A percentile compares a stretch with the other conserved stretches of the same genome.
These are phyloP conservation scores for Lophium mytilinum DNA, from an alignment of 495 filamentous ascomycete genomes.

Conservation along the genomic window DNA sequence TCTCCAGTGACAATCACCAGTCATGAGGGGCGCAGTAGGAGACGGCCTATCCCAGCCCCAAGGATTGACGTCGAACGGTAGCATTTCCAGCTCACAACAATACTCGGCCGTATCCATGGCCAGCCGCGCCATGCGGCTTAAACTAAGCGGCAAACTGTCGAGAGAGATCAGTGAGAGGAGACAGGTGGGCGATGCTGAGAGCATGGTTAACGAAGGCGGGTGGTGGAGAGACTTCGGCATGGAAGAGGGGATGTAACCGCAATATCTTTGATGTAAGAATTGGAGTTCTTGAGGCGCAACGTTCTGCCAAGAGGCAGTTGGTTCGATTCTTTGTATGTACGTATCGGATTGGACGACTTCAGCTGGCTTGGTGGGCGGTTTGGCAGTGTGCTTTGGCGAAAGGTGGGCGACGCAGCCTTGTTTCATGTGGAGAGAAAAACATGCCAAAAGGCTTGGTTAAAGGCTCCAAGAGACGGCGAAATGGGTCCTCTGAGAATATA, in stretches of 20 bases:
- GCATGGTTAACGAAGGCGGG: conserved; percentile 45
- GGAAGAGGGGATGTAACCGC: conserved; percentile 31
- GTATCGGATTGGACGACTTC: neutral
- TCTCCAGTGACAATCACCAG: conserved; percentile 95
- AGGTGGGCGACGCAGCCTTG: no score
- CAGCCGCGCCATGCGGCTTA: conserved; percentile 40
- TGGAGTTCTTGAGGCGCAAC: neutral
- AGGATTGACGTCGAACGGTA: conserved; percentile 71
- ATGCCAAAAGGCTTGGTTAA: neutral
- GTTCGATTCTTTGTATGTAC: conserved; percentile 10
- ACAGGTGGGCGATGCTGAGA: conserved; percentile 79
- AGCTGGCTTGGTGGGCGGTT: neutral
- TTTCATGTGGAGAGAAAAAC: no score
- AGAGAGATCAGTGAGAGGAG: conserved; percentile 70
- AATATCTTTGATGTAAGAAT: neutral
- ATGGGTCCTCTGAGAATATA: neutral
- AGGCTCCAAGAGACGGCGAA: neutral
- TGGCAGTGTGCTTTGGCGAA: no score
- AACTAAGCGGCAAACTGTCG: conserved; percentile 51
- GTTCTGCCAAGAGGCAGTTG: neutral
- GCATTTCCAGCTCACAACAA: neutral
- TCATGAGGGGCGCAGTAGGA: conserved; percentile 69
- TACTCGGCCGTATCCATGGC: conserved; percentile 18
- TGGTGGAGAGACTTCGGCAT: conserved; percentile 36
- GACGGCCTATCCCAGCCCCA: conserved; percentile 39